phyloP scores from a whole-genome alignment of 495 filamentous ascomycete species.

The Thozetella sp. region DNA sequence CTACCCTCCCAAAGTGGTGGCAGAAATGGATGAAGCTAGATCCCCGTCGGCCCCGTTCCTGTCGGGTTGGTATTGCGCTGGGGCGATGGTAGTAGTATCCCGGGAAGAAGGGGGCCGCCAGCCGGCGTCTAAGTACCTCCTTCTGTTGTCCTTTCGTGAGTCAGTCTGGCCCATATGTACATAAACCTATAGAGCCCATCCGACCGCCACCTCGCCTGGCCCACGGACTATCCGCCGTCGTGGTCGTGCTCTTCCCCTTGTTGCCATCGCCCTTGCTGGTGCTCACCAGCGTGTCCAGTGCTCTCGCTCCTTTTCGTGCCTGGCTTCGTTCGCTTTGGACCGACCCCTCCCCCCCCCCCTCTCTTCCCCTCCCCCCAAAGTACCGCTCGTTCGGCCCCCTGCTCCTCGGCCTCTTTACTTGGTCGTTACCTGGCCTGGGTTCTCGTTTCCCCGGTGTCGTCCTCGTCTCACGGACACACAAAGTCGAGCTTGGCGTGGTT shows the following conservation, averaged over 20 bases:
- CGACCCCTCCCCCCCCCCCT: too few relatives aligned
- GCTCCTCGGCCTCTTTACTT: too few relatives aligned
- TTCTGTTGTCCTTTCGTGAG: neutral
- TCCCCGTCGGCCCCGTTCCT: neutral
- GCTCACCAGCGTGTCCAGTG: neutral
- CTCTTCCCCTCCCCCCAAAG: too few relatives aligned
- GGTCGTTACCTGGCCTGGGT: too few relatives aligned
- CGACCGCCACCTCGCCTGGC: neutral
- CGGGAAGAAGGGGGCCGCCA: too few relatives aligned
- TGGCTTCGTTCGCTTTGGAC: neutral
- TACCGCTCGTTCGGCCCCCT: neutral
- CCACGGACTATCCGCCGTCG: neutral
- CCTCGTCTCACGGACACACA: too few relatives aligned
- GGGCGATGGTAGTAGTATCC: neutral
- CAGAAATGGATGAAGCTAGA: neutral
- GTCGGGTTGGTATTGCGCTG: neutral
- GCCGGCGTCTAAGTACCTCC: neutral
- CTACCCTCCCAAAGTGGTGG: neutral
- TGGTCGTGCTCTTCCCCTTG: neutral
- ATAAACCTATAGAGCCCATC: neutral
- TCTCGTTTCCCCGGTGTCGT: too few relatives aligned
- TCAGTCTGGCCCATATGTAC: neutral
- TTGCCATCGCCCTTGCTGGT: neutral
- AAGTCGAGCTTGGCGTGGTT: too few relatives aligned
- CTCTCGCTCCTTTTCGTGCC: neutral